A percentile compares a stretch with the other conserved stretches of the same genome.
Evolutionary conservation across 1,284 basidiomycete species (phyloP).

Genomic region (Fistulina hepatica): DNA sequence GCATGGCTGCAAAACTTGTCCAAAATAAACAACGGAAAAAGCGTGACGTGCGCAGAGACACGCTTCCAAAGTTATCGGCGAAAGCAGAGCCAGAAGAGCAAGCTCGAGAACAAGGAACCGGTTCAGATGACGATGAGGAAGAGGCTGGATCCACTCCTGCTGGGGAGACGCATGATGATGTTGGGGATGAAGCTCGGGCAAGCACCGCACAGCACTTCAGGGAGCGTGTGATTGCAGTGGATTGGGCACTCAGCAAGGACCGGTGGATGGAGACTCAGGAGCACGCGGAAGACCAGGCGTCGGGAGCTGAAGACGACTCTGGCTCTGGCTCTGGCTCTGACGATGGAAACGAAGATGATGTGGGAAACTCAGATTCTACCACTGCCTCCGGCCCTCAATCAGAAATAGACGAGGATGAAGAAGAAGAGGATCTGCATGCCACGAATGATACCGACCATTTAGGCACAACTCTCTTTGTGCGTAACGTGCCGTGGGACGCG

Average conservation of each 20-base stretch:
- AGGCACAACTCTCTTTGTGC: conserved; percentile 89
- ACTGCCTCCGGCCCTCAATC: no score
- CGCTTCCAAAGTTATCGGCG: conserved; percentile 34
- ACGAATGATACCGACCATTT: conserved; percentile 58
- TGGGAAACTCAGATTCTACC: conserved; percentile 34
- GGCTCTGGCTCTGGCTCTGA: conserved; percentile 6
- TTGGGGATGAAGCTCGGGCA: conserved; percentile 22
- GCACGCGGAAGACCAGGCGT: conserved; percentile 29
- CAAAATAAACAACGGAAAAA: conserved; percentile 71
- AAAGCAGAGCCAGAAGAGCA: conserved; percentile 27
- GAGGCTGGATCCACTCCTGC: no score
- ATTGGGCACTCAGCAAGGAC: conserved; percentile 94
- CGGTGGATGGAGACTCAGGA: conserved; percentile 77
- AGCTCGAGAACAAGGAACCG: conserved; percentile 24
- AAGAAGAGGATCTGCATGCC: conserved; percentile 23
- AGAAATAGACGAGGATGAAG: conserved; percentile 28
- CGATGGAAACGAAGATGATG: conserved; percentile 20
- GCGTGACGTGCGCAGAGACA: conserved; percentile 50
- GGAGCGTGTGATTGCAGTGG: conserved; percentile 80
- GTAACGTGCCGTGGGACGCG: conserved; percentile 89
- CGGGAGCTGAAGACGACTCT: conserved; percentile 20
- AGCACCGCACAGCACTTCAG: conserved; percentile 31
- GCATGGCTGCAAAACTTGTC: conserved; percentile 54
- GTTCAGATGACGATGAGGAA: conserved; percentile 28
- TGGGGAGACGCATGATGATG: conserved; percentile 24